Evolutionary conservation across 495 filamentous ascomycete genomes (phyloP).

Genomic region (Amphirosellinia nigrospora): DNA sequence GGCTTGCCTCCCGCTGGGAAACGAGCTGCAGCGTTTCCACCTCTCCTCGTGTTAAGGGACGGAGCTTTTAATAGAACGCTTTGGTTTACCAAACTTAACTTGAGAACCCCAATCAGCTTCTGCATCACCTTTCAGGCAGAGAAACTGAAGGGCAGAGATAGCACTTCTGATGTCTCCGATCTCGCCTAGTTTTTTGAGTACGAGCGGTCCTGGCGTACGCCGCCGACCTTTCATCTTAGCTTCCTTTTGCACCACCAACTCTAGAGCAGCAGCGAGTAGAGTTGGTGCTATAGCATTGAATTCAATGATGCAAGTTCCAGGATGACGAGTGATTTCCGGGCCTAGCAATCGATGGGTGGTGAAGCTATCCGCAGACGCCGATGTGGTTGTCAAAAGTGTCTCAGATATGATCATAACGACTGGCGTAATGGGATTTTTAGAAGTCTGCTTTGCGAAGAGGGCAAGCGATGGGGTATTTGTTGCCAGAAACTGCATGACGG

Average conservation of each 20-base stretch:
- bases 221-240: conserved; percentile 70
- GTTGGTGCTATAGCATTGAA: conserved; percentile 93
- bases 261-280: conserved; percentile 81
- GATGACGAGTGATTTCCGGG: conserved; percentile 79
- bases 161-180: conserved; percentile 93
- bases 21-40: conserved; percentile 73
- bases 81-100: conserved; percentile 65
- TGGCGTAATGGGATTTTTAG: conserved; percentile 62
- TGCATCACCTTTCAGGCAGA: conserved; percentile 76
- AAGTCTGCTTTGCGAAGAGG: conserved; percentile 37
- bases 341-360: conserved; percentile 89
- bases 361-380: conserved; percentile 81
- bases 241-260: conserved; percentile 80
- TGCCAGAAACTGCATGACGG: conserved; percentile 76
- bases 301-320: conserved; percentile 75
- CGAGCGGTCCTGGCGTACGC: conserved; percentile 69
- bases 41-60: conserved; percentile 72
- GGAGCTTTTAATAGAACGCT: conserved; percentile 59
- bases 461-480: conserved; percentile 57
- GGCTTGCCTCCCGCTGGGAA: conserved; percentile 81
- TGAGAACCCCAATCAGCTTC: conserved; percentile 71
- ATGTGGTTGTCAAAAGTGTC: conserved; percentile 75
- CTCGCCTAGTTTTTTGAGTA: conserved; percentile 77
- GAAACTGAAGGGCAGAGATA: conserved; percentile 85
- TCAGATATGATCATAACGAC: conserved; percentile 92